A percentile compares a stretch with the other conserved stretches of the same genome.
These are phyloP conservation scores for Odonthalia washingtoniensis DNA, from an alignment of 31 red algal species.

Conservation along the genomic window DNA sequence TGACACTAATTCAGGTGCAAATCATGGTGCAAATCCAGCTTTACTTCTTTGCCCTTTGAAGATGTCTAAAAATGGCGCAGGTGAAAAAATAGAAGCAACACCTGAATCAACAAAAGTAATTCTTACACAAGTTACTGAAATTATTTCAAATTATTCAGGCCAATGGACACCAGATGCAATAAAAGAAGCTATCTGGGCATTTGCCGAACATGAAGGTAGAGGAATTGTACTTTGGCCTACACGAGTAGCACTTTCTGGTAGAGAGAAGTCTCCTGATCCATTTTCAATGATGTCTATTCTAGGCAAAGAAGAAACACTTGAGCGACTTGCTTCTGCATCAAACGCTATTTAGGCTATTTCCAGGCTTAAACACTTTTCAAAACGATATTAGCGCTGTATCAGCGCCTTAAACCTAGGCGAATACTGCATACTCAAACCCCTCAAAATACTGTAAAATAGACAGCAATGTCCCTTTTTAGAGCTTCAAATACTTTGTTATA, in stretches of 20 bases:
- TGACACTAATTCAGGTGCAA: not conserved
- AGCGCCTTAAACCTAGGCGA: no score
- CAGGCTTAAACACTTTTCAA: no score
- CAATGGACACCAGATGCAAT: constrained; percentile 12
- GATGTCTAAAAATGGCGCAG: not conserved
- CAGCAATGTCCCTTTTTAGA: no score
- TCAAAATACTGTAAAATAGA: no score
- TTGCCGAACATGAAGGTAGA: not conserved
- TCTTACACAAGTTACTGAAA: constrained; percentile 4
- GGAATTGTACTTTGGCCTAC: not conserved
- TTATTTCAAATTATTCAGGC: constrained; percentile 15
- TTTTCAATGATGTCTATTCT: constrained; percentile 7
- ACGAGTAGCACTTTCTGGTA: not conserved
- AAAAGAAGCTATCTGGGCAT: constrained; percentile 14
- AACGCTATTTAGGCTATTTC: no score
- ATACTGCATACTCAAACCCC: no score
- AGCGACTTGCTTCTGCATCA: no score
- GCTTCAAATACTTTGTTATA: no score
- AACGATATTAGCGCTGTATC: no score
- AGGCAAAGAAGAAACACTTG: constrained; percentile 15
- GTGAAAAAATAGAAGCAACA: not conserved
- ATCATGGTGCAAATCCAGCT: not conserved
- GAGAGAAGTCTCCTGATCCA: constrained; percentile 7
- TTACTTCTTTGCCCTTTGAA: not conserved
- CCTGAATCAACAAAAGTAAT: constrained; percentile 1